These are phyloP conservation scores for Blastobotrys chiropterorum DNA, from an alignment of 805 yeast genomes.

Conservation along the genomic window DNA sequence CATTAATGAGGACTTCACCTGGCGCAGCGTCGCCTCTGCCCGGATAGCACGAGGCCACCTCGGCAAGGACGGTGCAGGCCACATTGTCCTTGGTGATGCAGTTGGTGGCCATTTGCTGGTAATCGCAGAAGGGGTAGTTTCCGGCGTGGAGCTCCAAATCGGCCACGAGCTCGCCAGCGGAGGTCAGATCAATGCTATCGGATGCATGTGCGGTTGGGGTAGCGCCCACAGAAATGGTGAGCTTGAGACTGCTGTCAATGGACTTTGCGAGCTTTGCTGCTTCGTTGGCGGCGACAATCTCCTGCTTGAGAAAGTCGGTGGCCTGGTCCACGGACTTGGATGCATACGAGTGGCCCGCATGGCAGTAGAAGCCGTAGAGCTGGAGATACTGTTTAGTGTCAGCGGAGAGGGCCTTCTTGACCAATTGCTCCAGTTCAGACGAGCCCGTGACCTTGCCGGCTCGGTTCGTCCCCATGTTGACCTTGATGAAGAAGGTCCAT, in stretches of 20 bases:
- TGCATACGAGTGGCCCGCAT: constrained; percentile 71
- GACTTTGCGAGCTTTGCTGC: constrained; percentile 40
- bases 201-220: constrained; percentile 73
- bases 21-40: constrained; percentile 44
- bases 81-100: constrained; percentile 43
- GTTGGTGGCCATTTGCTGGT: constrained; percentile 71
- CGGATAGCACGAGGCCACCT: constrained; percentile 55
- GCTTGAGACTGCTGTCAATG: constrained; percentile 33
- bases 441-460: constrained; percentile 49
- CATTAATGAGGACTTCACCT: constrained; percentile 61
- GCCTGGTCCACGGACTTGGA: constrained; percentile 44
- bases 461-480: constrained; percentile 65
- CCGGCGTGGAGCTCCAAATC: constrained; percentile 73
- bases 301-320: constrained; percentile 44
- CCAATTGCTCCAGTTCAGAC: constrained; percentile 32
- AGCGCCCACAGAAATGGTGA: constrained; percentile 69
- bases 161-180: constrained; percentile 22
- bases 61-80: constrained; percentile 50
- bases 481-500: constrained; percentile 64
- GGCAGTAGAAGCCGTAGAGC: constrained; percentile 67
- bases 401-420: constrained; percentile 30
- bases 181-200: constrained; percentile 11
- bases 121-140: constrained; percentile 64
- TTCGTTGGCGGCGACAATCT: constrained; percentile 47
- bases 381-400: constrained; percentile 32